Base-by-base conservation (phyloP, 768 basidiomycete species). In the Leccinum sublutescens region DNA sequence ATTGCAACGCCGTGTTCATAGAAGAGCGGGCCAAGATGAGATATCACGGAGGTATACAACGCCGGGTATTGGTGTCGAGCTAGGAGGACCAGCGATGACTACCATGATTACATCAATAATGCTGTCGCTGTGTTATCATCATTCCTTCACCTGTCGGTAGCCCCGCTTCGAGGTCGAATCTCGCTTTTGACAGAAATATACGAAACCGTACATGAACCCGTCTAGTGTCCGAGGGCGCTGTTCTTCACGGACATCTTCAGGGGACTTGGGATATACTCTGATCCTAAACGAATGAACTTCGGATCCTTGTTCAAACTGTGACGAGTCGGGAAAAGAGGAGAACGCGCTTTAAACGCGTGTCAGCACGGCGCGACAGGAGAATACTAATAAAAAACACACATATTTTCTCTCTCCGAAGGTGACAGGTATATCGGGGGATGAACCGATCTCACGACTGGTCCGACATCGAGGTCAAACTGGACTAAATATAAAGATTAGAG, bases 281-380 rank as follows among this genome's bases (percentile, higher is more conserved):
- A 96, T 83, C 52, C 94, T 86, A 76, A 96, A 96, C 0, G 91
- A 93, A 72, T 96, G 93, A 1, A 82, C 79, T 67, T 91, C 86
- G 0, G 86, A 85, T 6, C 93, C 93, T 69, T 95, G 87, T 50
- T 91, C 86, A 58, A 93, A 93, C 56, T 91, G 86, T 2, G 86
- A 75, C 0, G 93, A 93, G 68, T 98, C 95, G 0, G 95, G 95
- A 67, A 98, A 94, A 1, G 93, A 86, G 7, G 90, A 91, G 71
- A 98, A 98, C 2, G 94, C 91, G 56, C 95, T 97, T 52, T 2
- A 49, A 23, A 34, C 23, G 21, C 6, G 36, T 56, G 56, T 70
- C 55, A 62, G 57, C 50, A 5, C 6, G 17, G 57, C 50, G 12
- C 6, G 17, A 53, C 34, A 34, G 55, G 17, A 43, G 52, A 11